Percentiles rank a stretch among this genome's conserved stretches.
Conservation (phyloP, 2,329 filamentous ascomycete species). For the Nannizziopsis barbatae region DNA sequence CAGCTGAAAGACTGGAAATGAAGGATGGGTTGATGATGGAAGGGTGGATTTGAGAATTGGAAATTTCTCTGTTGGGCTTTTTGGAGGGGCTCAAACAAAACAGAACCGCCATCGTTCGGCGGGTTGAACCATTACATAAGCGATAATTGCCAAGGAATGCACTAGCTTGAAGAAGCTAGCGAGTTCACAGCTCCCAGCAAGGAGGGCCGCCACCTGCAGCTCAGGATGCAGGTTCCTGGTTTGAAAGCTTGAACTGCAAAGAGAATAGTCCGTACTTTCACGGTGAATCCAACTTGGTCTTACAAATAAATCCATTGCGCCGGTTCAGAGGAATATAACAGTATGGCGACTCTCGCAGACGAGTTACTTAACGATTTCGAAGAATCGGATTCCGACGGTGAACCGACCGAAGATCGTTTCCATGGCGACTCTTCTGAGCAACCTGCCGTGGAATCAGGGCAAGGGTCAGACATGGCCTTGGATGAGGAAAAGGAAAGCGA, state of each 20-base stretch:
- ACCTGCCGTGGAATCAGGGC: slow-evolving; percentile 15
- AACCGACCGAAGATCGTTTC: slow-evolving; percentile 46
- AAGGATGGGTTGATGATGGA: slow-evolving; percentile 9
- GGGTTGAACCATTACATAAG: no score
- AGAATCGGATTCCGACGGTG: slow-evolving; percentile 67
- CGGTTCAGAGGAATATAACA: neutral
- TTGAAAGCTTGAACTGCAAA: no score
- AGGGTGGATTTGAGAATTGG: slow-evolving; percentile 12
- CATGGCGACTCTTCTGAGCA: slow-evolving; percentile 30
- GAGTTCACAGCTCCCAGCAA: no score
- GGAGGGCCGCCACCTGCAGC: no score
- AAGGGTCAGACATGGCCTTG: slow-evolving; percentile 15
- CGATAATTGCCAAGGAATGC: no score
- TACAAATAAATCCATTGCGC: no score
- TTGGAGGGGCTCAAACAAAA: no score
- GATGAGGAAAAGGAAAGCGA: slow-evolving; percentile 21
- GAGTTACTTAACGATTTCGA: slow-evolving; percentile 88
- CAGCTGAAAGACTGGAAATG: slow-evolving; percentile 3
- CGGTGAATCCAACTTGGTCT: no score
- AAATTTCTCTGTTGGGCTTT: neutral
- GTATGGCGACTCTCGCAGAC: slow-evolving; percentile 82
- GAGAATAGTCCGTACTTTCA: no score
- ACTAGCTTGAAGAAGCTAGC: no score
- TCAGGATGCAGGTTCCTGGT: no score
- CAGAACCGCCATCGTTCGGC: no score